These are phyloP conservation scores for Cydonia oblonga DNA, from an alignment of 331 rosid species.

Conservation along the genomic window DNA sequence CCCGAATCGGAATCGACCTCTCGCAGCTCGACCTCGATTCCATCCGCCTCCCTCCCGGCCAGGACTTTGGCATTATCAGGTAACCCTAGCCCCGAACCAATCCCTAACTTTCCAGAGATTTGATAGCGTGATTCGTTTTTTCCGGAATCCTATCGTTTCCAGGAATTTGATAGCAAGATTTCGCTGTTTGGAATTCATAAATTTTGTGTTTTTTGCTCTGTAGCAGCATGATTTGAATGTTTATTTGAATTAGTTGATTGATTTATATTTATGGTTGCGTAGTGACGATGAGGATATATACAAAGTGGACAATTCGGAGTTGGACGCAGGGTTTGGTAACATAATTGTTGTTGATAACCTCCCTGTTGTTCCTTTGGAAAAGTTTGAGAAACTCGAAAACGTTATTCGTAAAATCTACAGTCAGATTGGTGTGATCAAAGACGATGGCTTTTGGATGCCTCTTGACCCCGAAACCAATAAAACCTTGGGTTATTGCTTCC, in stretches of 20 bases:
- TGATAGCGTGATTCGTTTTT: too few species aligned
- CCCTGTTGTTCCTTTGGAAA: slow-evolving; percentile 67
- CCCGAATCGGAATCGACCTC: slow-evolving; percentile 48
- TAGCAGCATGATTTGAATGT: neutral
- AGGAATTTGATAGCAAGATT: neutral
- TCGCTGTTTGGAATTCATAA: neutral
- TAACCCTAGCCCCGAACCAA: neutral
- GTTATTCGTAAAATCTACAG: slow-evolving; percentile 65
- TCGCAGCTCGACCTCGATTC: slow-evolving; percentile 45
- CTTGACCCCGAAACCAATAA: slow-evolving; percentile 40
- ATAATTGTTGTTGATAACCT: slow-evolving; percentile 72
- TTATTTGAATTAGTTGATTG: neutral
- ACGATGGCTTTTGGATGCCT: slow-evolving; percentile 87
- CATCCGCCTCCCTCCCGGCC: slow-evolving; percentile 53
- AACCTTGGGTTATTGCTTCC: slow-evolving; percentile 66
- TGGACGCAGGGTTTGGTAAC: slow-evolving; percentile 64
- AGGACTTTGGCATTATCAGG: slow-evolving; percentile 55
- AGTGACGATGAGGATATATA: slow-evolving; percentile 68
- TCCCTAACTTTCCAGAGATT: neutral
- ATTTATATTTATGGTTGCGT: neutral
- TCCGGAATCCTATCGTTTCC: too few species aligned
- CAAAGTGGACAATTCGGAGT: slow-evolving; percentile 50
- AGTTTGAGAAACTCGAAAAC: slow-evolving; percentile 69
- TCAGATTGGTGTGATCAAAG: slow-evolving; percentile 71
- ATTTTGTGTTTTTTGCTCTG: neutral